A percentile compares a stretch with the other conserved stretches of the same genome.
phyloP scores from a whole-genome alignment of 2,329 filamentous ascomycete genomes.

The Tolypocladium guangdongense region DNA sequence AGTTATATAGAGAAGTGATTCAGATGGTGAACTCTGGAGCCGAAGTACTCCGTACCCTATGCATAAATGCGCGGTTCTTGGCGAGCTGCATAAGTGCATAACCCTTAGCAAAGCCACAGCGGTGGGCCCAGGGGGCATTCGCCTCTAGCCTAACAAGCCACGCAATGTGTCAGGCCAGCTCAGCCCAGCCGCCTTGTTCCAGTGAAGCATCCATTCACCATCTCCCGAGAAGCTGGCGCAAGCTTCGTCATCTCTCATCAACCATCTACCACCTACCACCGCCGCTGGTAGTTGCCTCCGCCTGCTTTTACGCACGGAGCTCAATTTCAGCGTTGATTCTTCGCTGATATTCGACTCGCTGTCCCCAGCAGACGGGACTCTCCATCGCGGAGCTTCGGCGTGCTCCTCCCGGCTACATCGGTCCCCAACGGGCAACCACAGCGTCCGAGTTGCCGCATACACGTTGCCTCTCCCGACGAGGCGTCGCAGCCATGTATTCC shows the following conservation, averaged over 20 bases:
- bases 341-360: background rate
- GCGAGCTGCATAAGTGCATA: background rate
- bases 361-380: background rate
- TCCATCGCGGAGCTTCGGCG: background rate
- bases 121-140: background rate
- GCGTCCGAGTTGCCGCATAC: background rate
- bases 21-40: too few relatives aligned
- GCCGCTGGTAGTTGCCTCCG: background rate
- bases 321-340: conserved; percentile 3
- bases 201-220: conserved; percentile 5
- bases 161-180: conserved; percentile 3
- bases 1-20: too few relatives aligned
- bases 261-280: background rate
- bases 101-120: conserved; percentile 3
- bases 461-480: background rate
- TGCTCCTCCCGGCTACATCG: background rate
- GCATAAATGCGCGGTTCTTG: background rate
- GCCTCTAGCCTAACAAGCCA: conserved; percentile 2
- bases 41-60: background rate
- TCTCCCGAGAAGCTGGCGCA: conserved; percentile 4
- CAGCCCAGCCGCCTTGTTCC: background rate
- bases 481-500: conserved; percentile 61
- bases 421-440: background rate
- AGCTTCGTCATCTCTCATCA: conserved; percentile 7
- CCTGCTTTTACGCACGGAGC: conserved; percentile 1